These are phyloP conservation scores for Rhinocladiella similis DNA, from an alignment of 2,329 filamentous ascomycete species.

Conservation along the genomic window DNA sequence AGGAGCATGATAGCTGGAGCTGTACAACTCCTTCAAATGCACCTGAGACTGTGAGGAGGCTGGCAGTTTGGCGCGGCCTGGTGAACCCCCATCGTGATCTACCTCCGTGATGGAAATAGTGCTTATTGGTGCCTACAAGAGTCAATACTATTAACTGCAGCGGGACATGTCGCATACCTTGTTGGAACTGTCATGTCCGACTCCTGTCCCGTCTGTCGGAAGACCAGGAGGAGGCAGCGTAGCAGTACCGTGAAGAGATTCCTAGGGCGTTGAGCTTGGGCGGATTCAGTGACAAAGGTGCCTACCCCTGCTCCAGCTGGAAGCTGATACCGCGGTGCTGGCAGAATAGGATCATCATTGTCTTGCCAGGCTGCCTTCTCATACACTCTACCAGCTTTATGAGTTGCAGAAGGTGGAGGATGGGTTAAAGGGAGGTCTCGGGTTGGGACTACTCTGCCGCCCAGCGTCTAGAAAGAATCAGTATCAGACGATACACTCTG, in stretches of 20 bases:
- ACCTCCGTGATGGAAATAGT: conserved; percentile 2
- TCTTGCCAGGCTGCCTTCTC: background rate
- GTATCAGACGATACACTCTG: background rate
- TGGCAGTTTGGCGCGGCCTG: background rate
- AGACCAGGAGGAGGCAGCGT: background rate
- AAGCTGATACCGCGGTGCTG: background rate
- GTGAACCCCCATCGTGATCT: background rate
- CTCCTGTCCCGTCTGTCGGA: background rate
- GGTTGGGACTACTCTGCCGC: background rate
- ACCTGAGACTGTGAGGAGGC: background rate
- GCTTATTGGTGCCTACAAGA: background rate
- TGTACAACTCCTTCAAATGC: conserved; percentile 2
- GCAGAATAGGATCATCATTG: background rate
- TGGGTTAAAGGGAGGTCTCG: background rate
- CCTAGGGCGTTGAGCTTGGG: background rate
- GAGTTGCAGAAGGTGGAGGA: background rate
- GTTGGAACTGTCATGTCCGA: background rate
- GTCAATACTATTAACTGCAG: background rate
- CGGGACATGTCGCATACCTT: background rate
- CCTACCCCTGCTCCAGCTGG: background rate
- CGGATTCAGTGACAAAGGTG: background rate
- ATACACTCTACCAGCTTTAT: background rate
- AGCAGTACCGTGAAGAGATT: background rate
- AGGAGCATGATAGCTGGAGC: conserved; percentile 5
- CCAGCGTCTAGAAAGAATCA: background rate